Conservation (phyloP, 1,139 yeast species). For the Ogataea hybrid region DNA sequence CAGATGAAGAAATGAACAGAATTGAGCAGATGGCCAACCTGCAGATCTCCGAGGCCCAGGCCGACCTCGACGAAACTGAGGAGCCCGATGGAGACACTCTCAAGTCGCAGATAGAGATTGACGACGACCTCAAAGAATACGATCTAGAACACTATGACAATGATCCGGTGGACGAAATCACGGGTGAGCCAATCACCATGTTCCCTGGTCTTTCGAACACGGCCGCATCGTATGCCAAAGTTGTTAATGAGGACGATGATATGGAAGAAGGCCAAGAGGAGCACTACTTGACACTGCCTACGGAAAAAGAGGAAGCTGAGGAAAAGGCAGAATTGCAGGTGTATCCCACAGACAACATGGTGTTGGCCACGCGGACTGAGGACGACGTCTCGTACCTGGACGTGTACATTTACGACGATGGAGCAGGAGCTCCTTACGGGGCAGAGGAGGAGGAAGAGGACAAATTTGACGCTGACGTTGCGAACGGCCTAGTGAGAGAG, state of each 20-base stretch:
- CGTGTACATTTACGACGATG: conserved; percentile 92
- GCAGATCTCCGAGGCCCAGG: conserved; percentile 72
- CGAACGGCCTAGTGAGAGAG: conserved; percentile 68
- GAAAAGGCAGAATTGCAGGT: conserved; percentile 85
- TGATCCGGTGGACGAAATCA: conserved; percentile 48
- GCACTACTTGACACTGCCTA: conserved; percentile 75
- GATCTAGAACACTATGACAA: conserved; percentile 84
- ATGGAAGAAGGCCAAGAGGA: conserved; percentile 37
- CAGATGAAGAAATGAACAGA: conserved; percentile 91
- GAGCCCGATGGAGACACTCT: conserved; percentile 36
- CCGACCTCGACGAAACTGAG: conserved; percentile 48
- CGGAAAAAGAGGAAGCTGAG: conserved; percentile 59
- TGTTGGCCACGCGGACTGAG: conserved; percentile 91
- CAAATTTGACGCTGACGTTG: conserved; percentile 61
- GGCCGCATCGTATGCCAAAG: conserved; percentile 42
- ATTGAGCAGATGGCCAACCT: conserved; percentile 82
- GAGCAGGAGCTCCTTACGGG: conserved; percentile 75
- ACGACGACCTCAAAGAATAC: conserved; percentile 84
- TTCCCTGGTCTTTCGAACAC: conserved; percentile 66
- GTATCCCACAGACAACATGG: conserved; percentile 85
- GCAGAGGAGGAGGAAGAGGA: conserved; percentile 61
- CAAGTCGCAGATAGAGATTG: conserved; percentile 56
- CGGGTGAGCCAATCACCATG: conserved; percentile 55
- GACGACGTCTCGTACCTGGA: conserved; percentile 92
- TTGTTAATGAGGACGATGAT: conserved; percentile 43